Evolutionary conservation across 352 stramenopile species (phyloP), one percentile per base, ranked within the genome.

Genomic region (Phytophthora cactorum): DNA sequence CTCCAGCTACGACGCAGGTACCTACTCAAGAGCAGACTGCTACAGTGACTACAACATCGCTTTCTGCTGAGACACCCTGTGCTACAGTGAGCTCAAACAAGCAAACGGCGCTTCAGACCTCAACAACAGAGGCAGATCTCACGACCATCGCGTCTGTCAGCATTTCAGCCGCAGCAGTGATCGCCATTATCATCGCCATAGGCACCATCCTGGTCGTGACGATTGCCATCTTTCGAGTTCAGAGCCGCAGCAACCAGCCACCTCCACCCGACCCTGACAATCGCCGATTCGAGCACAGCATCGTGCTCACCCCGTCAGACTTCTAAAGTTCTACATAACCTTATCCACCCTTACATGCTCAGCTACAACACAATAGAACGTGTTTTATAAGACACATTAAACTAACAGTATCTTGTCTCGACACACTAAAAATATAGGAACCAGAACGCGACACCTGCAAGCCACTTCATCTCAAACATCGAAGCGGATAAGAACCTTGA

Each of bases 231-330:
- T 45, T 67, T 51, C 65, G 65, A 15, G 47, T 29, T 34, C 56
- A 55, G 3, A 28, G 43, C 44, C 46, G 47, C 25, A 47, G 22
- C 31, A 59, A 29, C 22, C 29, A 46, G 6, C 47, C 56, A 11
- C 53, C 38, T 8, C 29, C 29, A 15, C 41, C 38, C 2, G 28
- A 15, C n/a, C 39, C 28, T 29, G 58, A 57, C 39, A 53, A 64
- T 6, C 59, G 25, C 22, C 54, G 49, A 12, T 59, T 62, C n/a
- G 55, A 61, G 2, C 51, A 74, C 56, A 60, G 52, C 25, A 67
- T 74, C 32, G 59, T 71, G n/a, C 54, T 77, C 46, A 71, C 65
- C 4, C 70, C 70, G 34, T 68, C 65, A 50, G 43, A 74, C 28
- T 38, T 61, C 38, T 75, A 28, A 63, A 47, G 11, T 5, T 31